A percentile compares a stretch with the other conserved stretches of the same genome.
Evolutionary conservation across 1,284 basidiomycete species (phyloP).

Genomic region (Apiotrichum sp.): DNA sequence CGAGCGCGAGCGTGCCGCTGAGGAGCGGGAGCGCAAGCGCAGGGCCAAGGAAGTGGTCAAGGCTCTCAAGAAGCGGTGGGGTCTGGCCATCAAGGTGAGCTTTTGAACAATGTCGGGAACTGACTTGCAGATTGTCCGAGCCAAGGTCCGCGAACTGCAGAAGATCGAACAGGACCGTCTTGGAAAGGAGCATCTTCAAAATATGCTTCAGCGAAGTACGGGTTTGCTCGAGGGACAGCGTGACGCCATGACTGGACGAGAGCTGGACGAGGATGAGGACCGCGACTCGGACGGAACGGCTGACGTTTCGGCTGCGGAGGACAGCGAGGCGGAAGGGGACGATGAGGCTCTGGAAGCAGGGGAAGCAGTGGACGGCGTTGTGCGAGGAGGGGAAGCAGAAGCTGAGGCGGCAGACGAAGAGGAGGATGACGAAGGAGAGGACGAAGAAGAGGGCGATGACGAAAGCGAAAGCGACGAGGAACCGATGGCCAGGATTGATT

Average conservation of each 20-base stretch:
- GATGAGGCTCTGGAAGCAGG: slow-evolving; percentile 27
- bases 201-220: slow-evolving; percentile 82
- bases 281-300: slow-evolving; percentile 27
- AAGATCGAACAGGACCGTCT: slow-evolving; percentile 62
- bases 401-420: slow-evolving; percentile 7
- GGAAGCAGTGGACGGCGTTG: slow-evolving; percentile 8
- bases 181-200: slow-evolving; percentile 79
- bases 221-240: slow-evolving; percentile 80
- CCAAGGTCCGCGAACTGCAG: slow-evolving; percentile 56
- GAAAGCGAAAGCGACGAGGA: slow-evolving; percentile 1
- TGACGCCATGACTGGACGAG: slow-evolving; percentile 55
- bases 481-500: not conserved
- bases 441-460: slow-evolving; percentile 20
- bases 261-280: slow-evolving; percentile 23
- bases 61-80: slow-evolving; percentile 61
- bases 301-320: slow-evolving; percentile 25
- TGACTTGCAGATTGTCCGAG: slow-evolving; percentile 56
- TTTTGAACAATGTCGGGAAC: not conserved
- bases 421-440: slow-evolving; percentile 22
- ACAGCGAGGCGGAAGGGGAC: slow-evolving; percentile 43
- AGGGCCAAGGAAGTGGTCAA: slow-evolving; percentile 69
- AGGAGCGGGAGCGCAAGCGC: slow-evolving; percentile 62
- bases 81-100: slow-evolving; percentile 77
- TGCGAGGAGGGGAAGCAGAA: not conserved
- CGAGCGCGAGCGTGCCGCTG: slow-evolving; percentile 58